Evolutionary conservation across 441 rosid genomes (phyloP).

Genomic region (Populus hybrid): DNA sequence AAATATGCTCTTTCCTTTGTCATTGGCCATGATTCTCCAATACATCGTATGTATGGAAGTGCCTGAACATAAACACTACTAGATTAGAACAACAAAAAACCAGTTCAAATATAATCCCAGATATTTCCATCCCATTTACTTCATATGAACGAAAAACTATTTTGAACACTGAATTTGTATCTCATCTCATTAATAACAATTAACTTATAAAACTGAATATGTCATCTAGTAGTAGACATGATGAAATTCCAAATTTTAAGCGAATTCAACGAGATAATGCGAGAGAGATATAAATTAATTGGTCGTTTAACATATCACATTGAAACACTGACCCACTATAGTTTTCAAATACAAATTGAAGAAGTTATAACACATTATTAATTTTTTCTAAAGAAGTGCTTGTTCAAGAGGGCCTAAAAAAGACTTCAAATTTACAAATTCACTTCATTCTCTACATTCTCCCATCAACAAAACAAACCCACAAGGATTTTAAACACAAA

Average conservation of each 20-base stretch:
- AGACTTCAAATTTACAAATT: neutral
- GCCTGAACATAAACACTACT: conserved; percentile 45
- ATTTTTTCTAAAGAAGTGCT: neutral
- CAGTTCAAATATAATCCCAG: neutral
- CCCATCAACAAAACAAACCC: neutral
- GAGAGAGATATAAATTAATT: neutral
- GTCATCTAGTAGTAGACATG: neutral
- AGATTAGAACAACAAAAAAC: neutral
- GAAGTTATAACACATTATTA: neutral
- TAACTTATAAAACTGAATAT: neutral
- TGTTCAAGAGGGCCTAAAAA: neutral
- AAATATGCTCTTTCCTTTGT: conserved; percentile 85
- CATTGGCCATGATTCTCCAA: conserved; percentile 96
- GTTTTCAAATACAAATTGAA: neutral
- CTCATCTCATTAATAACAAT: neutral
- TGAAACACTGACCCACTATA: neutral
- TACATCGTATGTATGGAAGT: conserved; percentile 73
- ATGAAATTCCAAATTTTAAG: neutral
- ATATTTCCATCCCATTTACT: neutral
- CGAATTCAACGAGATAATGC: neutral
- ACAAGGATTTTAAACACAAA: neutral
- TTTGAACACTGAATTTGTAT: neutral
- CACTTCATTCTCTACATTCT: neutral
- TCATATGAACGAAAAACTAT: neutral
- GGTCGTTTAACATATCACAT: neutral